Conservation (phyloP, 495 filamentous ascomycete genomes). For the Aspergillus sclerotiicarbonarius region DNA sequence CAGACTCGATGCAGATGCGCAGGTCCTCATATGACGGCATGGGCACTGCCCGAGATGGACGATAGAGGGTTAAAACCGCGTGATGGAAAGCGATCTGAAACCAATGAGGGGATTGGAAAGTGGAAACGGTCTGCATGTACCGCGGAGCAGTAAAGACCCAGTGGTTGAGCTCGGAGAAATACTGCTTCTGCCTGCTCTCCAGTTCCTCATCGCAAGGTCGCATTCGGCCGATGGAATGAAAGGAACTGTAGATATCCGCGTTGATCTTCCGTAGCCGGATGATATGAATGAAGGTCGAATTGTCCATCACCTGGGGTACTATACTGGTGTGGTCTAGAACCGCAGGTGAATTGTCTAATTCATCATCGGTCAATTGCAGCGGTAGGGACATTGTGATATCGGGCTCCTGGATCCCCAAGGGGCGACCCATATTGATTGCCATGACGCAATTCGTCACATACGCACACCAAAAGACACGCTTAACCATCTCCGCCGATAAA, state of each 20-base stretch:
- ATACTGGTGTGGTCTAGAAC: background rate
- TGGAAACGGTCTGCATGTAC: conserved; percentile 7
- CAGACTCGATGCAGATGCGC: conserved; percentile 10
- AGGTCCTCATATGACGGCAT: conserved; percentile 10
- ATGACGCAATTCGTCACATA: conserved; percentile 14
- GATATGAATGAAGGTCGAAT: conserved; percentile 14
- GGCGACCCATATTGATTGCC: conserved; percentile 16
- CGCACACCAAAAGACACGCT: conserved; percentile 12
- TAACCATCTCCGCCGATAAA: conserved; percentile 2
- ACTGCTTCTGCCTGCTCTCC: background rate
- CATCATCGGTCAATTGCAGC: conserved; percentile 1
- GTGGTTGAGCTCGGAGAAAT: conserved; percentile 9
- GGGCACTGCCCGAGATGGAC: conserved; percentile 9
- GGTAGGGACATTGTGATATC: conserved; percentile 10
- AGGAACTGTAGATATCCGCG: conserved; percentile 6
- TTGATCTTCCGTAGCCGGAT: conserved; percentile 11
- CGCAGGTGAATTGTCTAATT: background rate
- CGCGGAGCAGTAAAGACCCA: conserved; percentile 11
- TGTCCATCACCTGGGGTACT: conserved; percentile 4
- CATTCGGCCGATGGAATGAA: conserved; percentile 8
- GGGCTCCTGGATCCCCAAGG: conserved; percentile 8
- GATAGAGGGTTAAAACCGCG: conserved; percentile 10
- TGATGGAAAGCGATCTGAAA: conserved; percentile 16
- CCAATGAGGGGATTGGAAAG: conserved; percentile 13
- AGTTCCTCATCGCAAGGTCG: background rate